Evolutionary conservation across 1,284 basidiomycete genomes (phyloP), one percentile per base, ranked within the genome.

Genomic region (Naganishia liquefaciens): DNA sequence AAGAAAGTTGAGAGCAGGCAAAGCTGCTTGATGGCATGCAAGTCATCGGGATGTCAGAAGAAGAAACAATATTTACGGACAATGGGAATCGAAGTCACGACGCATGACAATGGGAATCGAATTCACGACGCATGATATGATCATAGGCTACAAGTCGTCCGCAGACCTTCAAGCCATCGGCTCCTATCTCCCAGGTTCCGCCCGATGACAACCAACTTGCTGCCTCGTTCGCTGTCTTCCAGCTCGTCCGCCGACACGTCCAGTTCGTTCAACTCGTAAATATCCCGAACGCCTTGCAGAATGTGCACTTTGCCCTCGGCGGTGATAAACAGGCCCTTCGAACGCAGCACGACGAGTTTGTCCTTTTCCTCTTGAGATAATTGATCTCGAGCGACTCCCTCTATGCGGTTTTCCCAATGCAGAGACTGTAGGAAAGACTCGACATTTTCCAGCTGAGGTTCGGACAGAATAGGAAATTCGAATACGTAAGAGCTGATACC

Each of bases 121-220:
- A n/a, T n/a, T 17, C 25, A 43, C n/a, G 40, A 19, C 10, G 54
- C 17, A 21, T 19, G 21, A 25, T 19, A 23, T 37, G 33, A 49
- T 50, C 51, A 44, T 47, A 57, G 27, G 33, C 43, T 39, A 60
- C 55, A 60, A 19, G 46, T 60, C 30, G 39, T 50, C 5, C 30
- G 55, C 33, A 60, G 49, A 2, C 55, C 55, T 25, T 60, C 46
- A 19, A 60, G 49, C 64, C 64, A 65, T 0, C 28, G 23, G 27
- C 52, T 50, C 25, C 68, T 61, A 3, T 74, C 71, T n/a, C 70
- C 73, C 13, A 95, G 76, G 1, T 89, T 88, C 70, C 87, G 88
- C 10, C 93, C 93, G 63, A 96, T 95, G 64, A 96, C 82, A 1
- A 94, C 90, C 30, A 96, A 72, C 79, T 93, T 93, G 19, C 91